phyloP scores from a whole-genome alignment of 2,329 filamentous ascomycete genomes.

The Immersiporthe knoxdaviesiana region DNA sequence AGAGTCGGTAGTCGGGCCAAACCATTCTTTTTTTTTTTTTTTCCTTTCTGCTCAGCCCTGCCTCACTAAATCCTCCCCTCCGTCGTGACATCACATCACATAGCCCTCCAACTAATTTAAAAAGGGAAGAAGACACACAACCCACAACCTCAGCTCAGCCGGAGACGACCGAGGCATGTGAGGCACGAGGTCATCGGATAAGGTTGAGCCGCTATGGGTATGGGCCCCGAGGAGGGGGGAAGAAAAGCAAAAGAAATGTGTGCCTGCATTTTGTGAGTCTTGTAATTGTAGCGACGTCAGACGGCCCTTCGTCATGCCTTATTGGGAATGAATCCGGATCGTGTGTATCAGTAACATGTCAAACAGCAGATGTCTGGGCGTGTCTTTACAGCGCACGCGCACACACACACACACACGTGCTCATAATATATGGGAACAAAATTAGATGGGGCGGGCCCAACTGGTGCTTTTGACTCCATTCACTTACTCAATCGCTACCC shows the following conservation, averaged over 20 bases:
- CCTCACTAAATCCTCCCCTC: neutral
- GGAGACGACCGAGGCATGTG: too few relatives aligned
- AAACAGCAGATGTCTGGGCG: neutral
- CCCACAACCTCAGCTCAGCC: too few relatives aligned
- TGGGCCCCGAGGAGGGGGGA: too few relatives aligned
- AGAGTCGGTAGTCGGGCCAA: neutral
- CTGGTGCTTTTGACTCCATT: slow-evolving; percentile 2
- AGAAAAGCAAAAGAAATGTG: neutral
- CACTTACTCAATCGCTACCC: neutral
- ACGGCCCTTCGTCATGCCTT: neutral
- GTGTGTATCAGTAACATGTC: neutral
- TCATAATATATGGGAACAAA: too few relatives aligned
- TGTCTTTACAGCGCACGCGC: neutral
- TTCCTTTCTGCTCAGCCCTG: neutral
- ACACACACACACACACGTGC: neutral
- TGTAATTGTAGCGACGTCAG: neutral
- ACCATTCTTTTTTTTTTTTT: neutral
- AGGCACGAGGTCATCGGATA: neutral
- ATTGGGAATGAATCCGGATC: neutral
- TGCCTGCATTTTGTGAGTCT: neutral
- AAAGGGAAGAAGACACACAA: too few relatives aligned
- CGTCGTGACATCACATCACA: neutral
- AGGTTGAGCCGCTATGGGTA: neutral
- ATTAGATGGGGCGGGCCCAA: neutral
- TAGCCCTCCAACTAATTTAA: too few relatives aligned